These are phyloP conservation scores for Lipomyces yamadae DNA, from an alignment of 805 yeast genomes.

Conservation along the genomic window DNA sequence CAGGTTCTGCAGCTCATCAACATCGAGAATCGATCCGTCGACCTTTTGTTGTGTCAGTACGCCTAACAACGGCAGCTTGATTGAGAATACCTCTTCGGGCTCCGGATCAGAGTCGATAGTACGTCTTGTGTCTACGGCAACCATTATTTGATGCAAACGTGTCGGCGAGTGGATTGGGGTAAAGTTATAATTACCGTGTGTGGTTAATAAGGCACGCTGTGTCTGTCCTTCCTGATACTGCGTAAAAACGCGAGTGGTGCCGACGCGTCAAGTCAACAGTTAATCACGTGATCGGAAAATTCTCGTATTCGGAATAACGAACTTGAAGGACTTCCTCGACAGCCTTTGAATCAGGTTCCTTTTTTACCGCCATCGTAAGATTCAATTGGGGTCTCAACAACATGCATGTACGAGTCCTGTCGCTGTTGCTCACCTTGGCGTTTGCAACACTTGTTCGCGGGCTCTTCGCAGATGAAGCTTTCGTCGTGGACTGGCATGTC, in stretches of 20 bases:
- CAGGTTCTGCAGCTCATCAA: conserved; percentile 37
- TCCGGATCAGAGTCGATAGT: conserved; percentile 20
- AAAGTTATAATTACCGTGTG: not conserved
- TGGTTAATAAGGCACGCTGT: not conserved
- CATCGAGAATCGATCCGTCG: conserved; percentile 34
- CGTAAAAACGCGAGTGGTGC: not conserved
- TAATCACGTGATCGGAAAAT: not conserved
- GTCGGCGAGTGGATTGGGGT: not conserved
- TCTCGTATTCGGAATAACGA: not conserved
- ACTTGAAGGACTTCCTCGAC: not conserved
- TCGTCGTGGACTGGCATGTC: conserved; percentile 44
- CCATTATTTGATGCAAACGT: not conserved
- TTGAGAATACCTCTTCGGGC: conserved; percentile 8
- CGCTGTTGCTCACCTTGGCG: conserved; percentile 4
- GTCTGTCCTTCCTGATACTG: too few species aligned
- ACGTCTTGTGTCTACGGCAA: conserved; percentile 16
- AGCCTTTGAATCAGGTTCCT: not conserved
- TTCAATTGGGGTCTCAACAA: not conserved
- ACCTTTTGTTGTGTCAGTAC: not conserved
- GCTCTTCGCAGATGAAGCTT: conserved; percentile 47
- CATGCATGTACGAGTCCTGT: not conserved
- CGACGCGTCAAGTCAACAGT: not conserved
- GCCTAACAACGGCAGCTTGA: not conserved
- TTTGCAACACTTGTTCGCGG: conserved; percentile 34
- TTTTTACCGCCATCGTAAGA: not conserved